Evolutionary conservation across 495 filamentous ascomycete genomes (phyloP).

Genomic region (Penicillium turbatum): DNA sequence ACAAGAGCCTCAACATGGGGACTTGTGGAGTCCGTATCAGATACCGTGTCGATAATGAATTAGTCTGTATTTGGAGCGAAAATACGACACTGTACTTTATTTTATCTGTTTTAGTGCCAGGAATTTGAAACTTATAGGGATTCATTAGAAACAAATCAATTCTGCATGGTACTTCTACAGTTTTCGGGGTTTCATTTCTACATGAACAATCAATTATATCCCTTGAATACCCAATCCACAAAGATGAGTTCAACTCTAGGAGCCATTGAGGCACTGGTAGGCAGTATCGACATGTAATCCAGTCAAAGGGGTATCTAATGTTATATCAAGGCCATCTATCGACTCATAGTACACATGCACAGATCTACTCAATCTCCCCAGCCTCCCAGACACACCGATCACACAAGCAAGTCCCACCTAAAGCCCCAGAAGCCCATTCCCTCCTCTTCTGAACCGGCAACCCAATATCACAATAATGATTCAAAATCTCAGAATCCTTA

Average conservation of each 20-base stretch:
- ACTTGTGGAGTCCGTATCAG: not conserved
- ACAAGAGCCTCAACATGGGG: not conserved
- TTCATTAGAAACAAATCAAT: not conserved
- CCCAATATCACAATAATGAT: conserved; percentile 89
- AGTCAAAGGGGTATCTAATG: conserved; percentile 9
- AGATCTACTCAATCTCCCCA: conserved; percentile 15
- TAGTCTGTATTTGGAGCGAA: not conserved
- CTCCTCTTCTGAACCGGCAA: conserved; percentile 72
- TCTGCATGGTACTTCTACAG: not conserved
- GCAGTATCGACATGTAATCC: not conserved
- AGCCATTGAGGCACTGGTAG: not conserved
- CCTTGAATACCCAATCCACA: not conserved
- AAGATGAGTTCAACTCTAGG: not conserved
- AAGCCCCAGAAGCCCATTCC: conserved; percentile 80
- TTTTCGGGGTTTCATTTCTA: not conserved
- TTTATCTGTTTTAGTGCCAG: conserved; percentile 1
- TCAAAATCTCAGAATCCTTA: conserved; percentile 78
- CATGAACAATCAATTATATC: not conserved
- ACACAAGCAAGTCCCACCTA: conserved; percentile 85
- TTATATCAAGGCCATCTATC: not conserved
- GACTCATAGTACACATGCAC: not conserved
- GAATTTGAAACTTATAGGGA: not conserved
- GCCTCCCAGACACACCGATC: conserved; percentile 65
- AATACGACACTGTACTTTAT: conserved; percentile 7
- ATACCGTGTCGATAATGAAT: conserved; percentile 6